Percentiles rank a stretch among this genome's conserved stretches.
Evolutionary conservation across 768 basidiomycete genomes (phyloP).

Genomic region (Leccinum uliginosum): DNA sequence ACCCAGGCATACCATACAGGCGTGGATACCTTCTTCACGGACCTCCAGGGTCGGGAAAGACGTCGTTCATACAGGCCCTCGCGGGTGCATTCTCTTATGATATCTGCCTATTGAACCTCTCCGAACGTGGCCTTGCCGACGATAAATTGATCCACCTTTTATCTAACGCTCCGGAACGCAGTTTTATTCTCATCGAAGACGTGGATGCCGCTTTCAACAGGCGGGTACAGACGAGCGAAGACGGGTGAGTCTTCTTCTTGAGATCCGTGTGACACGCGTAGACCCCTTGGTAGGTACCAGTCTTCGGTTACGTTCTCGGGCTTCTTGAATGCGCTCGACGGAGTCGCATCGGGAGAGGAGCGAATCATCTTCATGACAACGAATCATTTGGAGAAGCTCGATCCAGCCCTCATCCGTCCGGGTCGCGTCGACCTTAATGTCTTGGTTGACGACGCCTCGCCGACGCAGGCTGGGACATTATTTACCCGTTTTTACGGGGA

Average conservation of each 20-base stretch:
- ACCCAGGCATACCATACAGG: conserved; percentile 89
- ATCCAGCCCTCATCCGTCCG: conserved; percentile 92
- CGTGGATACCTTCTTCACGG: conserved; percentile 94
- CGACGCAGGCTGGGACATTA: conserved; percentile 70
- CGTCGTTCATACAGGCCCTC: conserved; percentile 96
- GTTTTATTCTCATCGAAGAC: conserved; percentile 95
- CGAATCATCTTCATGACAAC: conserved; percentile 99
- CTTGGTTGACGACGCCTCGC: conserved; percentile 81
- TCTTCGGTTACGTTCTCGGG: conserved; percentile 97
- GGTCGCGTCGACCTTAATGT: conserved; percentile 89
- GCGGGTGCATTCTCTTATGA: conserved; percentile 92
- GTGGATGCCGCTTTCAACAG: conserved; percentile 97
- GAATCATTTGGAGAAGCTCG: conserved; percentile 87
- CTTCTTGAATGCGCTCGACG: conserved; percentile 93
- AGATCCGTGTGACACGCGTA: conserved; percentile 8
- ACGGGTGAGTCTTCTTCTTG: conserved; percentile 60
- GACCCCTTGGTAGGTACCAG: conserved; percentile 60
- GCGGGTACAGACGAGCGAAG: conserved; percentile 83
- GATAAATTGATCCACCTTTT: conserved; percentile 94
- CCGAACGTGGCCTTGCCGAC: conserved; percentile 92
- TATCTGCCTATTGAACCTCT: conserved; percentile 92
- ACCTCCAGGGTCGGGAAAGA: conserved; percentile 97
- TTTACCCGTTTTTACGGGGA: conserved; percentile 83
- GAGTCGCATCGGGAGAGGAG: conserved; percentile 96
- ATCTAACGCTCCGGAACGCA: conserved; percentile 88